Percentiles rank a stretch among this genome's conserved stretches.
Evolutionary conservation across 2,329 filamentous ascomycete genomes (phyloP).

Genomic region (Ophiostoma sp.): DNA sequence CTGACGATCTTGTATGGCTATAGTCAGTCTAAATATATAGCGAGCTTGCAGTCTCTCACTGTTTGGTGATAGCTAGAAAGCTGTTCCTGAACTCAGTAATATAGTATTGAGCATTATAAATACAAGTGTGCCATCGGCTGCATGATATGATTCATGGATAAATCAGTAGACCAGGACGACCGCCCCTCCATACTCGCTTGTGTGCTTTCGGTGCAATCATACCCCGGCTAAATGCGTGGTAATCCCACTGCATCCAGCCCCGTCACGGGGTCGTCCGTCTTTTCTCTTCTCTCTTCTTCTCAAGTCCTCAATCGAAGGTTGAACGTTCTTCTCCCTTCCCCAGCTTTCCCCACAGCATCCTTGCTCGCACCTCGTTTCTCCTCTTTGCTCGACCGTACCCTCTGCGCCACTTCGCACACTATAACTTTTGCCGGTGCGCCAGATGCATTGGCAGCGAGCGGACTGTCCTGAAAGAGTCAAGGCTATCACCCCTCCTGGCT

Average conservation of each 20-base stretch:
- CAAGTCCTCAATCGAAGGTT: not conserved
- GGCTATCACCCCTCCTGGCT: not conserved
- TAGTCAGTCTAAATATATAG: too few relatives aligned
- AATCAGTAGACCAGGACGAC: not conserved
- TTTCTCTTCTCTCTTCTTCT: not conserved
- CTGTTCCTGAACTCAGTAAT: too few relatives aligned
- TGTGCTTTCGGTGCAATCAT: not conserved
- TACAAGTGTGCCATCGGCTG: too few relatives aligned
- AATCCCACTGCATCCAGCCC: not conserved
- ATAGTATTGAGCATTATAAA: too few relatives aligned
- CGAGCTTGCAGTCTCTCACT: too few relatives aligned
- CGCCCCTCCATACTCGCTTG: not conserved
- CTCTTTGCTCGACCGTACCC: not conserved
- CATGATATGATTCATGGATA: too few relatives aligned
- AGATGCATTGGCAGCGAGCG: not conserved
- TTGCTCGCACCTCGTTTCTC: not conserved
- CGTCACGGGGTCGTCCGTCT: not conserved
- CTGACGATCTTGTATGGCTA: too few relatives aligned
- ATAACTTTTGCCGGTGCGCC: slow-evolving; percentile 1
- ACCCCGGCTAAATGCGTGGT: not conserved
- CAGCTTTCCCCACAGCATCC: slow-evolving; percentile 5
- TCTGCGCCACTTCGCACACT: not conserved
- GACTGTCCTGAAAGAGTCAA: slow-evolving; percentile 6
- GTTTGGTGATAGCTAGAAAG: too few relatives aligned
- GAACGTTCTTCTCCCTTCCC: not conserved